These are phyloP conservation scores for Delphinella strobiligena DNA, from an alignment of 2,329 filamentous ascomycete species.

Conservation along the genomic window DNA sequence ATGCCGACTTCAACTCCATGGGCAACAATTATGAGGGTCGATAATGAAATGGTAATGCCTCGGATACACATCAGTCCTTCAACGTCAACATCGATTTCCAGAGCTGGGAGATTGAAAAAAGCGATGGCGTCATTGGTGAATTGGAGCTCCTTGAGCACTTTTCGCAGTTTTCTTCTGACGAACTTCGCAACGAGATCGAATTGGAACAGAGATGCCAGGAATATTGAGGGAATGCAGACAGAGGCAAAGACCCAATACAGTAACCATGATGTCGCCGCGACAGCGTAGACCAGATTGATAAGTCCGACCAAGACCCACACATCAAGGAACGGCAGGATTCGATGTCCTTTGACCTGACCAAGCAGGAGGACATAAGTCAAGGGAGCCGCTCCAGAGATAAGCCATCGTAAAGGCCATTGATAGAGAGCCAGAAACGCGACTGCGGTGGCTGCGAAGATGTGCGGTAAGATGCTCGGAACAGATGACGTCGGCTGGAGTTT, in stretches of 20 bases:
- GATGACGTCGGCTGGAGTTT: conserved; percentile 6
- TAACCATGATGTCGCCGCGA: conserved; percentile 41
- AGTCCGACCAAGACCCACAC: conserved; percentile 36
- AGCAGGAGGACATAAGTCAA: conserved; percentile 24
- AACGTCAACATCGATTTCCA: conserved; percentile 44
- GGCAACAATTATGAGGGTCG: conserved; percentile 36
- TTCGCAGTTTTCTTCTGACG: conserved; percentile 23
- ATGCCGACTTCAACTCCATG: conserved; percentile 43
- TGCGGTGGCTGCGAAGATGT: conserved; percentile 9
- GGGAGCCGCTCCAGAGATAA: conserved; percentile 29
- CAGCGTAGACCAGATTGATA: conserved; percentile 34
- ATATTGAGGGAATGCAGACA: conserved; percentile 29
- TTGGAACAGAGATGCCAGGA: conserved; percentile 34
- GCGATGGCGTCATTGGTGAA: conserved; percentile 42
- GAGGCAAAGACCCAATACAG: conserved; percentile 32
- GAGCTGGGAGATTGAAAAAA: conserved; percentile 36
- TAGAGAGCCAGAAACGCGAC: conserved; percentile 13
- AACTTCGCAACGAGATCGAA: conserved; percentile 28
- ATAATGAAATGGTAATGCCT: conserved; percentile 40
- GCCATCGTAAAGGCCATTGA: conserved; percentile 24
- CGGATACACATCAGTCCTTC: conserved; percentile 41
- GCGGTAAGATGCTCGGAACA: conserved; percentile 4
- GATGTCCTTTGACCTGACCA: conserved; percentile 21
- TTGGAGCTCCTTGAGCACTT: conserved; percentile 30
- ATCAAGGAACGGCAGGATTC: conserved; percentile 32